phyloP scores from a whole-genome alignment of 257 asterid species.

The Mitragyna speciosa region DNA sequence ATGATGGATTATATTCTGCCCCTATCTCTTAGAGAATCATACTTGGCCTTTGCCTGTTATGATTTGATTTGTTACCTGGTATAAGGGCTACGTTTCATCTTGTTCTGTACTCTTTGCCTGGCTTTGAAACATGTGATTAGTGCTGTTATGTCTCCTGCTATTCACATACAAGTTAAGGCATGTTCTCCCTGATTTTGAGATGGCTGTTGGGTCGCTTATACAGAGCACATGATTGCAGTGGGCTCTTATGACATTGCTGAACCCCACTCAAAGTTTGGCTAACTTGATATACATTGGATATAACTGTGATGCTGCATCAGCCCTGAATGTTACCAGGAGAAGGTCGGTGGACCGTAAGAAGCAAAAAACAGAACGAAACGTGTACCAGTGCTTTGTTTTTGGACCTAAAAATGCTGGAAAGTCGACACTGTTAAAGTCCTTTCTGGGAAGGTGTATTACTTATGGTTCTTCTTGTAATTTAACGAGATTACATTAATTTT shows the following conservation, averaged over 20 bases:
- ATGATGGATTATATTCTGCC: not conserved
- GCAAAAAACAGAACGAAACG: slow-evolving; percentile 74
- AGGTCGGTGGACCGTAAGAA: slow-evolving; percentile 71
- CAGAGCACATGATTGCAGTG: slow-evolving; percentile 65
- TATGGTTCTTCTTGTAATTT: slow-evolving; percentile 3
- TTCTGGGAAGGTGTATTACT: slow-evolving; percentile 67
- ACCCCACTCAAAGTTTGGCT: slow-evolving; percentile 84
- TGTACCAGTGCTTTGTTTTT: slow-evolving; percentile 85
- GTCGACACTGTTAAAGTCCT: slow-evolving; percentile 68
- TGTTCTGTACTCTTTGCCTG: not conserved
- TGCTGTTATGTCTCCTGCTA: slow-evolving; percentile 8
- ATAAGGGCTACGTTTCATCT: not conserved
- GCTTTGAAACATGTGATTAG: not conserved
- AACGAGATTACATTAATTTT: not conserved
- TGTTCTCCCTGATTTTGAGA: slow-evolving; percentile 18
- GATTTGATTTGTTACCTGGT: not conserved
- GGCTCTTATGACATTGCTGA: slow-evolving; percentile 92
- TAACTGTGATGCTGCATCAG: slow-evolving; percentile 74
- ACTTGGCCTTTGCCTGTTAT: not conserved
- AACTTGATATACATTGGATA: slow-evolving; percentile 87
- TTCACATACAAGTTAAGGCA: slow-evolving; percentile 13
- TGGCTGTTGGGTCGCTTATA: slow-evolving; percentile 32
- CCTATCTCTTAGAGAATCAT: not conserved
- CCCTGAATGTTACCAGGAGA: slow-evolving; percentile 74
- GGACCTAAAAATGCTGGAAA: slow-evolving; percentile 93